A percentile compares a stretch with the other conserved stretches of the same genome.
Evolutionary conservation across 2,329 filamentous ascomycete genomes (phyloP).

Genomic region (Cucurbitaria berberidis): DNA sequence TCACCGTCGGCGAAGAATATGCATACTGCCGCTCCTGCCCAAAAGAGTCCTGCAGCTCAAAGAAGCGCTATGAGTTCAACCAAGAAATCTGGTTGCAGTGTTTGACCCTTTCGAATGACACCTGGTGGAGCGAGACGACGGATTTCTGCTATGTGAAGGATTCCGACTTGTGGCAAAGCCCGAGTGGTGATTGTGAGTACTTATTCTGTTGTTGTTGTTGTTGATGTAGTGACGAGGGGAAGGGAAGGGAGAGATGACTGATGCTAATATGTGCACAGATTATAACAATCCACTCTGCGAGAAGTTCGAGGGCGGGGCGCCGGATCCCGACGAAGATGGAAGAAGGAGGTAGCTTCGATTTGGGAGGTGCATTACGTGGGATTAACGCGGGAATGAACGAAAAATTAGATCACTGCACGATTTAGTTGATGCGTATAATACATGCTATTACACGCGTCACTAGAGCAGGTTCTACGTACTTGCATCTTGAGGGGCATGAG

Average conservation of each 20-base stretch:
- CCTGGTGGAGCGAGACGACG: slow-evolving; percentile 35
- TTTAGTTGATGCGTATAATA: background rate
- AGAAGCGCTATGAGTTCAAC: slow-evolving; percentile 31
- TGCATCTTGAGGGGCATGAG: background rate
- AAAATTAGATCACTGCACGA: background rate
- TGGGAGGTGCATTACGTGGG: background rate
- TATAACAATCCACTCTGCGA: slow-evolving; percentile 33
- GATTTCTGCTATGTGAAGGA: slow-evolving; percentile 41
- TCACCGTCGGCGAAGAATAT: slow-evolving; percentile 38
- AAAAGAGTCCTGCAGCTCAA: slow-evolving; percentile 12
- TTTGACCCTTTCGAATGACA: slow-evolving; percentile 18
- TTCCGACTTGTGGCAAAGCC: slow-evolving; percentile 35
- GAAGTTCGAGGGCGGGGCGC: slow-evolving; percentile 16
- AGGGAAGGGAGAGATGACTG: background rate
- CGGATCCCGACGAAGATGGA: background rate
- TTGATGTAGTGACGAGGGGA: background rate
- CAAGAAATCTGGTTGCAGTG: slow-evolving; percentile 38
- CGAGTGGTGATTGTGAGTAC: slow-evolving; percentile 26
- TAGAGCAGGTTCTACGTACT: background rate
- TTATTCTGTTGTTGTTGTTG: background rate
- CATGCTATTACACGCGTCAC: background rate
- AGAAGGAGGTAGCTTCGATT: background rate
- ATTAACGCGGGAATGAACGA: background rate
- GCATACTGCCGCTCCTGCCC: slow-evolving; percentile 32
- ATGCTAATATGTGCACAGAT: slow-evolving; percentile 6